Evolutionary conservation across 495 filamentous ascomycete genomes (phyloP).

Genomic region (Penicillium goetzii): DNA sequence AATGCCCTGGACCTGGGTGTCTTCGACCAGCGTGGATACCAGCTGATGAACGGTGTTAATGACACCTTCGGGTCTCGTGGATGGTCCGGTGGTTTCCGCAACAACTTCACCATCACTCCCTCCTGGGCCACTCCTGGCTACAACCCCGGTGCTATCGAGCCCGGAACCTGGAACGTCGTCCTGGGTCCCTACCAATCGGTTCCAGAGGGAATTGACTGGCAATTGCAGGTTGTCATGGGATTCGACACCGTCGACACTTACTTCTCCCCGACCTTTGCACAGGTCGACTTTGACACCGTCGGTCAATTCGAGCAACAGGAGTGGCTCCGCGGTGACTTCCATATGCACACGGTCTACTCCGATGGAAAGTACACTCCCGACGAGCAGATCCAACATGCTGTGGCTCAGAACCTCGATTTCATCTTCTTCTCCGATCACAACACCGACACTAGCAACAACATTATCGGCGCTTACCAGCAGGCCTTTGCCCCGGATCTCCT

Average conservation of each 20-base stretch:
- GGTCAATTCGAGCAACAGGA: constrained; percentile 1
- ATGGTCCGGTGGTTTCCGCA: constrained; percentile 12
- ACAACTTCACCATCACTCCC: constrained; percentile 15
- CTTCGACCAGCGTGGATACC: constrained; percentile 7
- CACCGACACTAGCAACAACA: constrained; percentile 11
- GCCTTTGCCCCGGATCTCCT: constrained; percentile 8
- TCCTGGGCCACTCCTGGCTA: constrained; percentile 9
- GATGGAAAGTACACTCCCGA: constrained; percentile 6
- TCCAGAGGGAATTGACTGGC: constrained; percentile 6
- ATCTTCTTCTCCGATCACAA: constrained; percentile 14
- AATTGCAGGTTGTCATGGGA: constrained; percentile 1
- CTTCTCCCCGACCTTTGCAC: constrained; percentile 6
- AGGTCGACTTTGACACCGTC: constrained; percentile 2
- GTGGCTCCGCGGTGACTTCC: constrained; percentile 11
- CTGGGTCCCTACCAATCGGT: constrained; percentile 6
- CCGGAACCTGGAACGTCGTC: constrained; percentile 11
- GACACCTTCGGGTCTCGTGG: background rate
- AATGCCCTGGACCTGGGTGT: constrained; percentile 7
- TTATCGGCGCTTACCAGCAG: constrained; percentile 3
- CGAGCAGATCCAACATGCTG: background rate
- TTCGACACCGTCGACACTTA: constrained; percentile 2
- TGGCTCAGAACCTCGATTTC: background rate
- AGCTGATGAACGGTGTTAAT: background rate
- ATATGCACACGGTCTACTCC: constrained; percentile 13
- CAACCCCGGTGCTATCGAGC: constrained; percentile 10